Conservation (phyloP, 2,329 filamentous ascomycete genomes). For the Coniochaeta sp. region DNA sequence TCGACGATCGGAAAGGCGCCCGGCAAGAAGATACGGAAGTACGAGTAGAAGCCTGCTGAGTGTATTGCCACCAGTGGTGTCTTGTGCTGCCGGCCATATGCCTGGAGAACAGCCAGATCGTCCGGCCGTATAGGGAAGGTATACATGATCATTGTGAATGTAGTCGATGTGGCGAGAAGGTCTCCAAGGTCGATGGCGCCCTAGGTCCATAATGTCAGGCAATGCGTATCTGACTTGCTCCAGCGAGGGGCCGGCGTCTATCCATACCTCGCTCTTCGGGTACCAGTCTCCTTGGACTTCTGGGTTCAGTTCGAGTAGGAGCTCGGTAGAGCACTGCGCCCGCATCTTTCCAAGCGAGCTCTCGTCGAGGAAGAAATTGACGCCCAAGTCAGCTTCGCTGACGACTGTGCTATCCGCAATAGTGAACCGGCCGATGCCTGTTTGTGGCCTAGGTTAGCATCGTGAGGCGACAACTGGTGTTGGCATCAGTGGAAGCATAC, state of each 20-base stretch:
- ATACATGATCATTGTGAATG: constrained; percentile 49
- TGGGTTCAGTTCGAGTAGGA: constrained; percentile 83
- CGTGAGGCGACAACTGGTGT: not conserved
- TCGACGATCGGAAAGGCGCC: constrained; percentile 87
- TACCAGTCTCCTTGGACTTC: constrained; percentile 76
- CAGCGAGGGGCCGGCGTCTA: constrained; percentile 4
- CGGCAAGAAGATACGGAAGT: constrained; percentile 73
- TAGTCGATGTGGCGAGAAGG: constrained; percentile 30
- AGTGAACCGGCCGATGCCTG: constrained; percentile 81
- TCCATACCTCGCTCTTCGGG: constrained; percentile 37
- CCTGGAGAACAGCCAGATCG: constrained; percentile 35
- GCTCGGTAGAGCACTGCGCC: constrained; percentile 67
- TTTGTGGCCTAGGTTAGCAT: constrained; percentile 12
- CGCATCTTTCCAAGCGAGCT: constrained; percentile 67
- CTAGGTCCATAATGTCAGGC: constrained; percentile 12
- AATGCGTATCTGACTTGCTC: constrained; percentile 8
- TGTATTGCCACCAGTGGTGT: constrained; percentile 77
- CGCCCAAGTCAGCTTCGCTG: constrained; percentile 75
- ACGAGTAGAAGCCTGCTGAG: constrained; percentile 87
- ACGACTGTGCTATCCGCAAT: constrained; percentile 78
- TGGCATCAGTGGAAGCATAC: constrained; percentile 27
- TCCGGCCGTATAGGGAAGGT: constrained; percentile 39
- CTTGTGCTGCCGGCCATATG: constrained; percentile 44
- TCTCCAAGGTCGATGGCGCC: constrained; percentile 26
- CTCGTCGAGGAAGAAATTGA: constrained; percentile 95